These are phyloP conservation scores for Achaetomiella virescens DNA, from an alignment of 495 filamentous ascomycete genomes.

Conservation along the genomic window DNA sequence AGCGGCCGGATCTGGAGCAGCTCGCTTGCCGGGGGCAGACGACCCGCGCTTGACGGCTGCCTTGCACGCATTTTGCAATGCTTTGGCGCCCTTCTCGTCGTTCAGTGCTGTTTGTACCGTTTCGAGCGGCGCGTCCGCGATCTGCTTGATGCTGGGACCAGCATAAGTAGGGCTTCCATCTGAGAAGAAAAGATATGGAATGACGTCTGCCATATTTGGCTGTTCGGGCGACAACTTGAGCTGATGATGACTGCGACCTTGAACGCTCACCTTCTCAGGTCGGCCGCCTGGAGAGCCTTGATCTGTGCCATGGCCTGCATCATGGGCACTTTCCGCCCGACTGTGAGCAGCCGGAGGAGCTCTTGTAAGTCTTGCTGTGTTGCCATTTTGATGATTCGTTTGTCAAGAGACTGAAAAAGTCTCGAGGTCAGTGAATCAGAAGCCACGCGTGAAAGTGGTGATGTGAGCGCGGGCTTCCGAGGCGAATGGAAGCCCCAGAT, in stretches of 20 bases:
- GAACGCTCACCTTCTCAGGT: constrained; percentile 52
- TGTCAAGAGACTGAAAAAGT: neutral
- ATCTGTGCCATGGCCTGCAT: constrained; percentile 62
- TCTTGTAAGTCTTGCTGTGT: constrained; percentile 57
- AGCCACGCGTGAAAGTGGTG: too few relatives aligned
- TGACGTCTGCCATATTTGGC: neutral
- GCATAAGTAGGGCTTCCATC: constrained; percentile 2
- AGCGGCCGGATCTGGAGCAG: constrained; percentile 15
- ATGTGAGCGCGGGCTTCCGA: too few relatives aligned
- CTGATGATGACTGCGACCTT: neutral
- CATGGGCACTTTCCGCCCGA: constrained; percentile 64
- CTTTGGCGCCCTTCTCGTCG: constrained; percentile 66
- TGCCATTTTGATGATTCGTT: constrained; percentile 33
- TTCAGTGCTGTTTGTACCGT: constrained; percentile 54
- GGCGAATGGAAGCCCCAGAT: too few relatives aligned
- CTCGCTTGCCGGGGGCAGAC: constrained; percentile 32
- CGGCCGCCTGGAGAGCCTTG: constrained; percentile 58
- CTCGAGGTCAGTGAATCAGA: too few relatives aligned
- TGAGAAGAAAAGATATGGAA: neutral
- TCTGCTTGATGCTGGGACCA: constrained; percentile 47
- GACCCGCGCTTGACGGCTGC: constrained; percentile 46
- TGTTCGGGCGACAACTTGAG: neutral
- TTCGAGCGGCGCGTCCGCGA: constrained; percentile 53
- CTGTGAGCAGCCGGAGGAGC: constrained; percentile 70
- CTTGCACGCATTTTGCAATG: constrained; percentile 61